Conservation (phyloP, 2,329 filamentous ascomycete species). For the Fusarium sp. region DNA sequence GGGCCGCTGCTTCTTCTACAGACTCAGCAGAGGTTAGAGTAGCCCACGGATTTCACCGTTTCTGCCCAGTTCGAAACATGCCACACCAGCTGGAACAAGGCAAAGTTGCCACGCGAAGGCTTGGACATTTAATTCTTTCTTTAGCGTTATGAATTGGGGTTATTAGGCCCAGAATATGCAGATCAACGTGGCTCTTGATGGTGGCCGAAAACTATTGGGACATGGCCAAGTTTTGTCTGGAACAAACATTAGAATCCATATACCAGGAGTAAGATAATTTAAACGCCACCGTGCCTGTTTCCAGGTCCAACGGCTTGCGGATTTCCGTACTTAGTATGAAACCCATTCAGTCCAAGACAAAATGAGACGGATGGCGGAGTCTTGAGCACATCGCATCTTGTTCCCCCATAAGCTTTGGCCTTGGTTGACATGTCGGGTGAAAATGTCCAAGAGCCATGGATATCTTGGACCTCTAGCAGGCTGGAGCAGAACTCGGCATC, state of each 20-base stretch:
- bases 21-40: neutral
- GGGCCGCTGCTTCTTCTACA: conserved; percentile 9
- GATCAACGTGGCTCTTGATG: conserved; percentile 25
- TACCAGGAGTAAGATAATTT: conserved; percentile 32
- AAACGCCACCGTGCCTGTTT: conserved; percentile 45
- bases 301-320: conserved; percentile 26
- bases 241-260: conserved; percentile 20
- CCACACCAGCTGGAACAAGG: conserved; percentile 28
- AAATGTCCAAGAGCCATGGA: conserved; percentile 8
- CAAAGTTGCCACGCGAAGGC: conserved; percentile 32
- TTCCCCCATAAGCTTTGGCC: neutral
- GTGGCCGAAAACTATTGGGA: conserved; percentile 25
- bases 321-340: conserved; percentile 5
- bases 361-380: conserved; percentile 1
- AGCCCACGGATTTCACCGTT: conserved; percentile 26
- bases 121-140: conserved; percentile 18
- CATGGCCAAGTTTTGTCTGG: conserved; percentile 23
- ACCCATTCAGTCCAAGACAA: conserved; percentile 1
- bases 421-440: neutral
- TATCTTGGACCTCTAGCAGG: conserved; percentile 1
- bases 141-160: conserved; percentile 6
- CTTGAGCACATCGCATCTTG: neutral
- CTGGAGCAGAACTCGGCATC: conserved; percentile 14
- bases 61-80: conserved; percentile 16
- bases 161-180: conserved; percentile 24